These are phyloP conservation scores for Diaporthe sp. DNA, from an alignment of 2,329 filamentous ascomycete species.

Conservation along the genomic window DNA sequence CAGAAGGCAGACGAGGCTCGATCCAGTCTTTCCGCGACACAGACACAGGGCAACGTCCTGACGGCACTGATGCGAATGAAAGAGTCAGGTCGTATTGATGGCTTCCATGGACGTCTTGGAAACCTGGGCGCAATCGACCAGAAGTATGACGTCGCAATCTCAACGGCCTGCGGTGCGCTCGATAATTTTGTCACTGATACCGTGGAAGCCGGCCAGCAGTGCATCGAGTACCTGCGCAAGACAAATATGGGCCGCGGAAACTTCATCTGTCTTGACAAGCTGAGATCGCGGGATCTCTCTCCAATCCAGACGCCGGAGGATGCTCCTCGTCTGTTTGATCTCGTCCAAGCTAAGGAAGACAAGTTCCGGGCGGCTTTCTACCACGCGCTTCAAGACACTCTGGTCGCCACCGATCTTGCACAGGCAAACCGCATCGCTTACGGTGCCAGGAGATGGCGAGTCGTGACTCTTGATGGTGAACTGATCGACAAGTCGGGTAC, in stretches of 20 bases:
- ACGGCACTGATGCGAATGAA: conserved; percentile 93
- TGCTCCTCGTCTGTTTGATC: conserved; percentile 91
- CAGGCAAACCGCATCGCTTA: conserved; percentile 98
- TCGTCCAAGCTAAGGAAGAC: conserved; percentile 90
- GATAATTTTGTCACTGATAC: conserved; percentile 98
- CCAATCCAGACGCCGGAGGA: conserved; percentile 90
- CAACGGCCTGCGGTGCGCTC: conserved; percentile 90
- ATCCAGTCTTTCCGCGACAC: conserved; percentile 88
- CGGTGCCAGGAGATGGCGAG: conserved; percentile 91
- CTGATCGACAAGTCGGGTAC: conserved; percentile 98
- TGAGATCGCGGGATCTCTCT: conserved; percentile 82
- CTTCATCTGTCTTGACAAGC: conserved; percentile 94
- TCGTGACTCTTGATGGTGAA: conserved; percentile 94
- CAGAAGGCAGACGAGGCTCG: conserved; percentile 97
- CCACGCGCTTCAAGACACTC: conserved; percentile 92
- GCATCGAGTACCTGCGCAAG: conserved; percentile 96
- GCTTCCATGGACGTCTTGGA: conserved; percentile 94
- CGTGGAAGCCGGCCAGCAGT: conserved; percentile 96
- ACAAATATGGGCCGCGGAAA: conserved; percentile 97
- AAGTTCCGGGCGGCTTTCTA: conserved; percentile 93
- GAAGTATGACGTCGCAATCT: conserved; percentile 97
- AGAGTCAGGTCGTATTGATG: conserved; percentile 95
- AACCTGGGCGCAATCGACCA: conserved; percentile 94
- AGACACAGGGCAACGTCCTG: conserved; percentile 93
- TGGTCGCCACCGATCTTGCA: conserved; percentile 92